These are phyloP conservation scores for Alternaria rosae DNA, from an alignment of 2,329 filamentous ascomycete species.

Conservation along the genomic window DNA sequence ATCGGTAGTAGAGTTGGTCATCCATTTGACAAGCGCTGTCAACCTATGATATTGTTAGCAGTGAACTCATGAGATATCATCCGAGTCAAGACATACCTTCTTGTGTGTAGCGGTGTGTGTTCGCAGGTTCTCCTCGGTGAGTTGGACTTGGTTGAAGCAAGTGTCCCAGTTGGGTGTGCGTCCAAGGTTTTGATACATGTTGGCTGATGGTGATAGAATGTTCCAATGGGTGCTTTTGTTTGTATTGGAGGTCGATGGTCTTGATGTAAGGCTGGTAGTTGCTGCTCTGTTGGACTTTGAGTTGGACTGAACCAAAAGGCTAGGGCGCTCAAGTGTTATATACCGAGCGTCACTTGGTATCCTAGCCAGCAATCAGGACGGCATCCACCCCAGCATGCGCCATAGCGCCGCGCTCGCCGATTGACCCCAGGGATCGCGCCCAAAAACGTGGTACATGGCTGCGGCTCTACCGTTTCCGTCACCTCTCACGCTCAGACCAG, in stretches of 20 bases:
- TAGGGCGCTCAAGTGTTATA: constrained; percentile 20
- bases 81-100: constrained; percentile 27
- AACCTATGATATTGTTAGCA: constrained; percentile 13
- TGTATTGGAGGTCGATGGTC: background rate
- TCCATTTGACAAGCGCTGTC: constrained; percentile 16
- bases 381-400: constrained; percentile 22
- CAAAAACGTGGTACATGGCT: constrained; percentile 32
- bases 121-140: constrained; percentile 45
- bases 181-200: constrained; percentile 21
- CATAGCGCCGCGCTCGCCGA: constrained; percentile 29
- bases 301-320: constrained; percentile 5
- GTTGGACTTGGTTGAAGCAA: constrained; percentile 18
- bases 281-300: constrained; percentile 4
- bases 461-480: constrained; percentile 26
- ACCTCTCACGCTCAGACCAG: constrained; percentile 19
- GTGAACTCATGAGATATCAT: background rate
- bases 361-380: constrained; percentile 20
- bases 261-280: background rate
- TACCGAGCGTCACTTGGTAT: constrained; percentile 7
- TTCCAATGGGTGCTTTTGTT: background rate
- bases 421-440: constrained; percentile 26
- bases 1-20: constrained; percentile 28
- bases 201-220: constrained; percentile 1
- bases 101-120: constrained; percentile 34
- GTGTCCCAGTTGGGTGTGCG: constrained; percentile 15